Percentiles rank a stretch among this genome's conserved stretches.
phyloP scores from a whole-genome alignment of 352 stramenopile species.

The Pythium aphanidermatum region DNA sequence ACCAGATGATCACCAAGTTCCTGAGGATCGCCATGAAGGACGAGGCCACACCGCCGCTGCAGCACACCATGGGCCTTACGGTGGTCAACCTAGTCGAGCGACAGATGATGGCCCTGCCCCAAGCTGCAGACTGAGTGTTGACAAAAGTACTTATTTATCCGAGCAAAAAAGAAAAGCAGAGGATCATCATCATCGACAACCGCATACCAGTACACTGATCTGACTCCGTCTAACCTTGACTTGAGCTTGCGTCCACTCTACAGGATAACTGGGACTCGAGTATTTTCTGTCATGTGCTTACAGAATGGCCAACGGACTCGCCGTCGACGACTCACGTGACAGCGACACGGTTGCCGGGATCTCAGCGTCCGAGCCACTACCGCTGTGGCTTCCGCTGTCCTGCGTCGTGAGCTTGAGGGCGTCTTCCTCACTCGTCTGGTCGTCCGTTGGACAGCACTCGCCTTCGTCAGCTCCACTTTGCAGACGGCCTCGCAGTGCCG shows the following conservation, averaged over 20 bases:
- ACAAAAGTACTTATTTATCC: neutral
- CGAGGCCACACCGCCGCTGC: constrained; percentile 59
- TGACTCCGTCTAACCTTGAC: too few relatives aligned
- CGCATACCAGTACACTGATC: neutral
- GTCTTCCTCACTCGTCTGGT: constrained; percentile 56
- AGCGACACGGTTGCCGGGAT: neutral
- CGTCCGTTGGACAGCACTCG: constrained; percentile 32
- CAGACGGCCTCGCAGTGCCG: constrained; percentile 62
- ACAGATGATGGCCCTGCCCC: constrained; percentile 45
- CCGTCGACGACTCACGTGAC: neutral
- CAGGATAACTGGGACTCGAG: too few relatives aligned
- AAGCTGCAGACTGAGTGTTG: constrained; percentile 12
- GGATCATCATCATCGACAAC: too few relatives aligned
- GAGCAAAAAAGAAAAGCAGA: constrained; percentile 1
- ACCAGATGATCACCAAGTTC: constrained; percentile 83
- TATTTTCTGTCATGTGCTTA: neutral
- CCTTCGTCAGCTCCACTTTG: constrained; percentile 37
- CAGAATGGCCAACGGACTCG: neutral
- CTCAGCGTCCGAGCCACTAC: constrained; percentile 60
- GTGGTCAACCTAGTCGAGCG: constrained; percentile 57
- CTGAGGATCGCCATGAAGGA: constrained; percentile 75
- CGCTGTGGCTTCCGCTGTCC: constrained; percentile 42
- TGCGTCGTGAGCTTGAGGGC: constrained; percentile 40
- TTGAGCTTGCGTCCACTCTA: too few relatives aligned
- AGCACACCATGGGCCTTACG: constrained; percentile 69